These are phyloP conservation scores for Cutaneotrichosporon daszewskae DNA, from an alignment of 1,284 basidiomycete genomes.

Conservation along the genomic window DNA sequence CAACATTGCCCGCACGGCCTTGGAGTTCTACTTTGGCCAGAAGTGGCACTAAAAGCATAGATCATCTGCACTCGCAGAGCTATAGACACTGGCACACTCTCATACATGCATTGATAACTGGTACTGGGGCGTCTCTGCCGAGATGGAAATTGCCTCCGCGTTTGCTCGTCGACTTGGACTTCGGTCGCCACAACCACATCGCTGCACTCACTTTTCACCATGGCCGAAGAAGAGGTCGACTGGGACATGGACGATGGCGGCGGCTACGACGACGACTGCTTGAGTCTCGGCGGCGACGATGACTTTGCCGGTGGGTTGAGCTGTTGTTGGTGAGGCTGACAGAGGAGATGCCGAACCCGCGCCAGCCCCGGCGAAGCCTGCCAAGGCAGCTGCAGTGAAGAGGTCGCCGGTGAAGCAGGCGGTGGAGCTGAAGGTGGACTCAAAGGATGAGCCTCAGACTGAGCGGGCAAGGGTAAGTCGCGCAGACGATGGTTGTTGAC, in stretches of 20 bases:
- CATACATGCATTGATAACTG: not conserved
- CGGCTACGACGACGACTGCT: constrained; percentile 11
- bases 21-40: constrained; percentile 68
- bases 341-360: not conserved
- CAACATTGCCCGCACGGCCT: constrained; percentile 72
- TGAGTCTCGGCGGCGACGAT: constrained; percentile 12
- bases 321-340: not conserved
- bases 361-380: too few relatives aligned
- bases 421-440: not conserved
- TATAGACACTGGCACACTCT: constrained; percentile 1
- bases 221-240: constrained; percentile 29
- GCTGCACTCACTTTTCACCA: constrained; percentile 2
- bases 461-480: too few relatives aligned
- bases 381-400: not conserved
- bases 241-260: constrained; percentile 22
- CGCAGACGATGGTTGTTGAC: too few relatives aligned
- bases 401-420: not conserved
- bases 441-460: not conserved
- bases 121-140: too few relatives aligned
- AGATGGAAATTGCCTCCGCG: not conserved
- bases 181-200: not conserved
- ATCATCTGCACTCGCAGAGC: too few relatives aligned
- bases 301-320: constrained; percentile 3
- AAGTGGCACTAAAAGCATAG: constrained; percentile 17
- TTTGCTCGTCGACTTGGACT: not conserved